phyloP scores from a whole-genome alignment of 495 filamentous ascomycete genomes.

The Aspergillus cristatus region DNA sequence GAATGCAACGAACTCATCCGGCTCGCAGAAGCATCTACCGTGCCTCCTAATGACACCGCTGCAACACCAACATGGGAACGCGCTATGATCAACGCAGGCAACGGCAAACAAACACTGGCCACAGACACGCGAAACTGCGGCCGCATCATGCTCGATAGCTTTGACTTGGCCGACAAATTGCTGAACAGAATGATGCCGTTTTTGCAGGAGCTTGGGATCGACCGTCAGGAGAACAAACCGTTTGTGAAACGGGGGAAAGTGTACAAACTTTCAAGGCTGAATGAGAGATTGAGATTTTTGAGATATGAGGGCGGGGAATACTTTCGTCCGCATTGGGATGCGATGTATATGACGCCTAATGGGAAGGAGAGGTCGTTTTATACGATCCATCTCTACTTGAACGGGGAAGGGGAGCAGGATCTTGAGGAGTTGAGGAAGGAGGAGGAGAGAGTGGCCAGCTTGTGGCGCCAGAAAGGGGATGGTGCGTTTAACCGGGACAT shows the following conservation, averaged over 20 bases:
- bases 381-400: slow-evolving; percentile 82
- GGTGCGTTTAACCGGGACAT: slow-evolving; percentile 6
- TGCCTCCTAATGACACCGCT: slow-evolving; percentile 4
- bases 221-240: slow-evolving; percentile 25
- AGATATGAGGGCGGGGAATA: slow-evolving; percentile 69
- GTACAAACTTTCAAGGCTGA: slow-evolving; percentile 52
- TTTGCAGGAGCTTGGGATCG: slow-evolving; percentile 29
- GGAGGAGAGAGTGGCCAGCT: slow-evolving; percentile 7
- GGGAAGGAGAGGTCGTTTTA: slow-evolving; percentile 51
- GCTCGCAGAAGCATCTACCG: slow-evolving; percentile 43
- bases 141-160: slow-evolving; percentile 64
- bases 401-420: slow-evolving; percentile 37
- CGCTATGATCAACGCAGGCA: slow-evolving; percentile 11
- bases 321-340: slow-evolving; percentile 75
- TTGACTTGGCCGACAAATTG: slow-evolving; percentile 50
- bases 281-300: slow-evolving; percentile 74
- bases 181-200: slow-evolving; percentile 49
- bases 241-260: slow-evolving; percentile 38
- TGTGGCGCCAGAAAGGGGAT: slow-evolving; percentile 3
- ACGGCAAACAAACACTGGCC: background rate
- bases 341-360: slow-evolving; percentile 51
- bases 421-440: slow-evolving; percentile 21
- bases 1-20: slow-evolving; percentile 52
- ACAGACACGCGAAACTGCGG: slow-evolving; percentile 39
- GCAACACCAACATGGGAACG: slow-evolving; percentile 21